phyloP scores from a whole-genome alignment of 192 early-diverging fungal genomes.

The Podila epicladia region DNA sequence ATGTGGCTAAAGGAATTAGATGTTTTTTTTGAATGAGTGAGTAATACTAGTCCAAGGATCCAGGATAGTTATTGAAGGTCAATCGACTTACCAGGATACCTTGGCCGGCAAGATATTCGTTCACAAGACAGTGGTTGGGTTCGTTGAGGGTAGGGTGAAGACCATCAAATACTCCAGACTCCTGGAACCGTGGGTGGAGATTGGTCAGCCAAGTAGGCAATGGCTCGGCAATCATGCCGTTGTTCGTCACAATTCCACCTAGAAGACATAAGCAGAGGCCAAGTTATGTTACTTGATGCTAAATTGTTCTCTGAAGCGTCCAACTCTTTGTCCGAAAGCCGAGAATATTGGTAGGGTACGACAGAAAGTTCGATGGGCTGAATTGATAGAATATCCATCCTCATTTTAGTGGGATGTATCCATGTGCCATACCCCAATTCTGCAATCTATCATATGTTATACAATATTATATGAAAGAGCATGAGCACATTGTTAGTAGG shows the following conservation, averaged over 20 bases:
- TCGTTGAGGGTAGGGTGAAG: conserved; percentile 49
- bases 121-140: conserved; percentile 62
- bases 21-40: neutral
- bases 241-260: conserved; percentile 48
- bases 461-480: no score
- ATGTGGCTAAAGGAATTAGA: conserved; percentile 48
- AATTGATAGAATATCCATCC: neutral
- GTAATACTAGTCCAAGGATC: neutral
- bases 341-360: no score
- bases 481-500: no score
- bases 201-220: conserved; percentile 52
- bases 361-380: neutral
- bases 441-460: conserved; percentile 51
- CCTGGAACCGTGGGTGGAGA: conserved; percentile 34
- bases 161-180: conserved; percentile 38
- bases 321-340: neutral
- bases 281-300: neutral
- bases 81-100: conserved; percentile 56
- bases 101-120: conserved; percentile 63
- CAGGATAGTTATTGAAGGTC: no score
- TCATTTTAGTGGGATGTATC: no score
- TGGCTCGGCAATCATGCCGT: conserved; percentile 55
- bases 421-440: conserved; percentile 54
- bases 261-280: neutral
- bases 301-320: neutral